phyloP scores from a whole-genome alignment of 225 moss, liverwort and hornwort species.

The Antitrichia curtipendula region DNA sequence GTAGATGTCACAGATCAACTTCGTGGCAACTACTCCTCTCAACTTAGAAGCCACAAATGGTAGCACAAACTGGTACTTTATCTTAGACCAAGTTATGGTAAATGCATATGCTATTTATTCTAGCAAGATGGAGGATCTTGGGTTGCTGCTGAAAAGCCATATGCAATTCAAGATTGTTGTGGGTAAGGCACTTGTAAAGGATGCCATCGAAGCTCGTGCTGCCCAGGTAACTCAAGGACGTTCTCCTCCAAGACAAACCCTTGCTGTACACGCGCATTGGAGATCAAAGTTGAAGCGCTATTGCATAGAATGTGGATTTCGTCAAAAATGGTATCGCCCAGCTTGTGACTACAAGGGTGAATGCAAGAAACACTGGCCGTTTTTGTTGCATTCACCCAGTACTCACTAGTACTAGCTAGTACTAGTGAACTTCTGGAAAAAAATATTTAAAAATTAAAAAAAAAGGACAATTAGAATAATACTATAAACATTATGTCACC shows the following conservation, averaged over 20 bases:
- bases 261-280: not conserved
- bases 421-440: no score
- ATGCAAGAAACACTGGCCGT: no score
- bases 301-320: not conserved
- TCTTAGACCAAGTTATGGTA: not conserved
- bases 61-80: not conserved
- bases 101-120: not conserved
- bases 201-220: not conserved
- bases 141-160: not conserved
- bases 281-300: not conserved
- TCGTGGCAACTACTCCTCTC: not conserved
- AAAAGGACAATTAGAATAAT: no score
- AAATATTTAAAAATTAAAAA: no score
- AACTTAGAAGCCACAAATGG: not conserved
- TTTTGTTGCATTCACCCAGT: no score
- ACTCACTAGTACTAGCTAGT: no score
- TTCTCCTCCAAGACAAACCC: not conserved
- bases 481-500: no score
- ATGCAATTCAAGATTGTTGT: not conserved
- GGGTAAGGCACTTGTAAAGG: not conserved
- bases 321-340: not conserved
- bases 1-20: not conserved
- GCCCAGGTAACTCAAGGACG: not conserved
- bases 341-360: not conserved
- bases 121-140: not conserved